Conservation (phyloP, 306 rosid genomes). For the Pterocarpus santalinus region DNA sequence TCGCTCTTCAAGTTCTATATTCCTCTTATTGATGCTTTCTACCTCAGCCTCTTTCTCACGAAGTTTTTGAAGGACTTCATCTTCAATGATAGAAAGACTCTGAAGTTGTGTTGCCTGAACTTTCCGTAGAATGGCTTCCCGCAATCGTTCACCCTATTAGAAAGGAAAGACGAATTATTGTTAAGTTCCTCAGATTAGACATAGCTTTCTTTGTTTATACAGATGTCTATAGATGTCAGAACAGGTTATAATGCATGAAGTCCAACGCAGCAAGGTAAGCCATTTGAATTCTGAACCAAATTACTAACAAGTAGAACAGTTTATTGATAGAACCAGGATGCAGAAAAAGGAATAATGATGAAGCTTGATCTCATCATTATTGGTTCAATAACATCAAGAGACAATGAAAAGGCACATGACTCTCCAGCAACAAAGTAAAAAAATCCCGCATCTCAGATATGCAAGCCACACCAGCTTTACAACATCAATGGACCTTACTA, state of each 20-base stretch:
- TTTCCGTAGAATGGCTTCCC: slow-evolving; percentile 72
- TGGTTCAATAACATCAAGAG: background rate
- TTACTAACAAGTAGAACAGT: background rate
- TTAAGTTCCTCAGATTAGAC: background rate
- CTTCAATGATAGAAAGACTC: slow-evolving; percentile 67
- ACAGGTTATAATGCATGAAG: background rate
- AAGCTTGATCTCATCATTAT: slow-evolving; percentile 7
- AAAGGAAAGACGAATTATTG: slow-evolving; percentile 8
- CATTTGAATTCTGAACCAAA: background rate
- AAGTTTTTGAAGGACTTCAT: slow-evolving; percentile 66
- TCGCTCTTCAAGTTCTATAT: slow-evolving; percentile 77
- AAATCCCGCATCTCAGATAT: background rate
- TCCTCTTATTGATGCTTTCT: slow-evolving; percentile 80
- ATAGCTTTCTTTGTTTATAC: background rate
- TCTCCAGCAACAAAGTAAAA: background rate
- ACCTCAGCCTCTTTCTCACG: slow-evolving; percentile 75
- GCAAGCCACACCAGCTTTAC: background rate
- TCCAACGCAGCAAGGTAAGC: background rate
- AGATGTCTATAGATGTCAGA: background rate
- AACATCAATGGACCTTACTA: slow-evolving; percentile 23
- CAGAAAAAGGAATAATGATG: background rate
- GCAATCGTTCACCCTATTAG: slow-evolving; percentile 71
- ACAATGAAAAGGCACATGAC: background rate
- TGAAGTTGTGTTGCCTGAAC: slow-evolving; percentile 76
- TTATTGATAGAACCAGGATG: background rate